Percentiles rank a stretch among this genome's conserved stretches.
Conservation (phyloP, 1,284 basidiomycete genomes). For the Schizopora paradoxa region DNA sequence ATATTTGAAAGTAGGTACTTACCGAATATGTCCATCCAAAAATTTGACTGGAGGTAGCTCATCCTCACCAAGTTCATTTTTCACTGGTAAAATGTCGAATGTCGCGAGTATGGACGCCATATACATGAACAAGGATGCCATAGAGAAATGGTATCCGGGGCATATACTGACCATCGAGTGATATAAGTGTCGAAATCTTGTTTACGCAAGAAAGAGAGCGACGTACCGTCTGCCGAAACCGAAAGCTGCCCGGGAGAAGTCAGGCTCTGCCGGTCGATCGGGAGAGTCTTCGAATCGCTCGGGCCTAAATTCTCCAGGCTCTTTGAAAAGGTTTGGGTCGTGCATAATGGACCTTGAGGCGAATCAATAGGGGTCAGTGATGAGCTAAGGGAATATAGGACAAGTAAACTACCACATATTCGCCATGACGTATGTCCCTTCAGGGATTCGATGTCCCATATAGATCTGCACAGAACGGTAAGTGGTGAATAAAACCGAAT, state of each 20-base stretch:
- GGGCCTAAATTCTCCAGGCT: slow-evolving; percentile 16
- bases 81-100: slow-evolving; percentile 18
- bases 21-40: slow-evolving; percentile 10
- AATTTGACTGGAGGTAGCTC: slow-evolving; percentile 6
- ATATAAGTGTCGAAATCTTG: not conserved
- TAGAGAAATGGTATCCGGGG: slow-evolving; percentile 21
- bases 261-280: too few relatives aligned
- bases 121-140: slow-evolving; percentile 17
- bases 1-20: not conserved
- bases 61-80: slow-evolving; percentile 4
- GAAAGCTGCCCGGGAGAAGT: not conserved
- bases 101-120: slow-evolving; percentile 21
- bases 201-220: not conserved
- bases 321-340: slow-evolving; percentile 11
- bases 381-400: not conserved
- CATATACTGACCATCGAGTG: slow-evolving; percentile 15
- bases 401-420: slow-evolving; percentile 1
- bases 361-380: too few relatives aligned
- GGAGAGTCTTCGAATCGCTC: too few relatives aligned
- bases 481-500: too few relatives aligned
- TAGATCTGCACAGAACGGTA: too few relatives aligned
- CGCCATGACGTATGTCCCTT: too few relatives aligned
- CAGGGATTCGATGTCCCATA: too few relatives aligned
- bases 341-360: slow-evolving; percentile 21
- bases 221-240: not conserved